Evolutionary conservation across 176 grass and related monocot genomes (phyloP).

Genomic region (Olyra latifolia): DNA sequence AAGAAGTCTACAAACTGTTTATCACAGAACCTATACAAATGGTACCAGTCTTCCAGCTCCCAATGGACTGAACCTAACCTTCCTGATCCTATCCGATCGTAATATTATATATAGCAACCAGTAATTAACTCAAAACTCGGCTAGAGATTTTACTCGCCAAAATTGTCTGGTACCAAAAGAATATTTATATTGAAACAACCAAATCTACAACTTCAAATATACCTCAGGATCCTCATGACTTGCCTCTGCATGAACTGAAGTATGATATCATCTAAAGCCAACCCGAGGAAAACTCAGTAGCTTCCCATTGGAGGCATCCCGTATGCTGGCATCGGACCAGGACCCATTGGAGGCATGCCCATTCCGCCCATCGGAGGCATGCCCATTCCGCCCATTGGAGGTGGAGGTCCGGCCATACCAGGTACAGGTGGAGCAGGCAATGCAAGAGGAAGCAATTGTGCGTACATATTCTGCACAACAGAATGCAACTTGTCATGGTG

Average conservation of each 20-base stretch:
- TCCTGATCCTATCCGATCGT: conserved; percentile 26
- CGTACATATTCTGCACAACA: conserved; percentile 94
- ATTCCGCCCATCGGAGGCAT: conserved; percentile 83
- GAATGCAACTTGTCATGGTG: conserved; percentile 11
- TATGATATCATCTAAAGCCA: conserved; percentile 18
- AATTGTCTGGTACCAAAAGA: conserved; percentile 57
- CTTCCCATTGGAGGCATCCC: conserved; percentile 92
- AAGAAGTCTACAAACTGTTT: conserved; percentile 34
- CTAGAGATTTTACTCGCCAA: conserved; percentile 38
- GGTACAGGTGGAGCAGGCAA: conserved; percentile 76
- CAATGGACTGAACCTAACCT: conserved; percentile 27
- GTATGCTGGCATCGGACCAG: conserved; percentile 65
- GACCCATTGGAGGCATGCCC: conserved; percentile 86
- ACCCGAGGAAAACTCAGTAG: conserved; percentile 44
- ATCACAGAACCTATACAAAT: conserved; percentile 55
- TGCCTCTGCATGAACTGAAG: conserved; percentile 7
- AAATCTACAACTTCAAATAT: conserved; percentile 40
- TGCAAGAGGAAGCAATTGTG: conserved; percentile 87
- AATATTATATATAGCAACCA: background rate
- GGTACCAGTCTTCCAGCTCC: conserved; percentile 33
- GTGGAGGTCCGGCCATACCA: conserved; percentile 66
- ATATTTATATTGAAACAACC: conserved; percentile 38
- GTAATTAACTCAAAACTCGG: conserved; percentile 18
- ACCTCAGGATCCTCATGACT: background rate
- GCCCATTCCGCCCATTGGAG: conserved; percentile 70